Evolutionary conservation across 345 rosid genomes (phyloP), one percentile per base, ranked within the genome.

Genomic region (Sisymbrium altissimum): DNA sequence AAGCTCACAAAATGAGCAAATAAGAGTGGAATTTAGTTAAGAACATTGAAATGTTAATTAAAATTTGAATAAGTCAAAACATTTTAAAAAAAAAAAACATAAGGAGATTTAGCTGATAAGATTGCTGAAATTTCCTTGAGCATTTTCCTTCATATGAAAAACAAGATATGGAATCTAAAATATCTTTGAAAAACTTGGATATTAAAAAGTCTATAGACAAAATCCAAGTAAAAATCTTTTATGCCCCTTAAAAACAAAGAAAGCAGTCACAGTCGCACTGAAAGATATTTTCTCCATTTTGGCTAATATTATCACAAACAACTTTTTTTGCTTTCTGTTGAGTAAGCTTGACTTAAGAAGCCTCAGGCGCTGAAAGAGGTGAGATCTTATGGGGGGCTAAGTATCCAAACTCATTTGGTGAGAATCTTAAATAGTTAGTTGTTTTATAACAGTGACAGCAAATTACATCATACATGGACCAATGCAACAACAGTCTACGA

Each of bases 401-500:
- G n/a, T n/a, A n/a, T n/a, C n/a, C n/a, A 36, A 14, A 59, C 67
- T 70, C 6, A 27, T 63, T 63, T 40, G 25, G 9, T 61, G 41
- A 38, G 61, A 29, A n/a, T 71, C 53, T 61, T 50, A 32, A 5
- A 58, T 33, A 44, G 64, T 63, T 64, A 54, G 46, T 33, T 32
- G 64, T 64, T 30, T 45, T 36, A 43, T 53, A n/a, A 55, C 21
- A 73, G 46, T 35, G 49, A 10, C 53, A 39, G 29, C 64, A 43
- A 41, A 43, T 52, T 52, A 53, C 64, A 52, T 18, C 41, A 70
- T 55, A 23, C 54, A 55, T 43, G 49, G 50, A 73, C 71, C 40
- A 66, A 59, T 66, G 54, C 19, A 68, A 66, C 56, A 75, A 21
- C 48, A 13, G 69, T 17, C 46, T 60, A 59, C 55, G 48, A 44